phyloP scores from a whole-genome alignment of 179 eudicot species.

The Silene noctiflora region DNA sequence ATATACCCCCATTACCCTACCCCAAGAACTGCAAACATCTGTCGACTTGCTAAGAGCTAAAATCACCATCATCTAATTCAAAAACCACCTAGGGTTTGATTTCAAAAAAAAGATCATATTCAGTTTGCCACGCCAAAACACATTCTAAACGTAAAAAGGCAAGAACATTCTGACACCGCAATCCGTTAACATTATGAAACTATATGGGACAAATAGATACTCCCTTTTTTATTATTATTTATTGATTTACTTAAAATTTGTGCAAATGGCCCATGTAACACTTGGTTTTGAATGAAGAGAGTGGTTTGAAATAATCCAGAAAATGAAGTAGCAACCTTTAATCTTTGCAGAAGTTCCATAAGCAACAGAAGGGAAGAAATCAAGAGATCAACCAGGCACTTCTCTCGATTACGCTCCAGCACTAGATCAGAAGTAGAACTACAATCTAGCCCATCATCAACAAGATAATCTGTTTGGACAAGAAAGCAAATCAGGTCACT shows the following conservation, averaged over 20 bases:
- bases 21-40: neutral
- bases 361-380: slow-evolving; percentile 73
- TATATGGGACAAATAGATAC: neutral
- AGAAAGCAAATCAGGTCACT: slow-evolving; percentile 13
- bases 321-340: slow-evolving; percentile 47
- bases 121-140: neutral
- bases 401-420: slow-evolving; percentile 92
- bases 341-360: slow-evolving; percentile 64
- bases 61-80: neutral
- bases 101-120: neutral
- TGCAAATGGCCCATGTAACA: neutral
- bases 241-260: neutral
- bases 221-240: neutral
- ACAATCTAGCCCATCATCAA: slow-evolving; percentile 89
- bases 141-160: neutral
- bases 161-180: neutral
- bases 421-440: slow-evolving; percentile 88
- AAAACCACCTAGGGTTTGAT: neutral
- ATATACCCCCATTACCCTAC: neutral
- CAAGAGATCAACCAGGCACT: slow-evolving; percentile 75
- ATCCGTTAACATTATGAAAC: neutral
- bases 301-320: neutral
- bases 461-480: slow-evolving; percentile 79
- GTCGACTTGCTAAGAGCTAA: neutral
- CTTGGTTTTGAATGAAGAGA: neutral